Evolutionary conservation across 73 alveolate genomes (phyloP).

Genomic region (Symbiodinium natans): DNA sequence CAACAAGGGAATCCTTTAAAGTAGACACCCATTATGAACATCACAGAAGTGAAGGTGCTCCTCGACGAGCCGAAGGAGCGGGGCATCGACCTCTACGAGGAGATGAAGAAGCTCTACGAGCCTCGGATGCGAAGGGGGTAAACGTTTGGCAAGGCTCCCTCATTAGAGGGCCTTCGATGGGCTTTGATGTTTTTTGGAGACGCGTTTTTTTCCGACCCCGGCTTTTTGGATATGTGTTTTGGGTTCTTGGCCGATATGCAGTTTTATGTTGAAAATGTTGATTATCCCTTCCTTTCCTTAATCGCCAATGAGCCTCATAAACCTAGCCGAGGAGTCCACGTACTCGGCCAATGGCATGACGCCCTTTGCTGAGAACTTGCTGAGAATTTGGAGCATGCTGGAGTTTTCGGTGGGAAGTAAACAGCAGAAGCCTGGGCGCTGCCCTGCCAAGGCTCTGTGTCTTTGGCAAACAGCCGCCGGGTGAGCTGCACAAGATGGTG

Average conservation of each 20-base stretch:
- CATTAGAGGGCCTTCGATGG: too few species aligned
- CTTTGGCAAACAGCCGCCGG: slow-evolving; percentile 38
- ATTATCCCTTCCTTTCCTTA: too few species aligned
- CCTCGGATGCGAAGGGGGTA: too few species aligned
- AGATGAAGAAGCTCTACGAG: slow-evolving; percentile 66
- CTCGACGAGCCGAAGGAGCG: slow-evolving; percentile 77
- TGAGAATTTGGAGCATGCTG: too few species aligned
- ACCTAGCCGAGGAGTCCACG: slow-evolving; percentile 22
- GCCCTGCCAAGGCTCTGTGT: slow-evolving; percentile 36
- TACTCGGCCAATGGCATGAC: slow-evolving; percentile 90
- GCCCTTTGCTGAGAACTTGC: neutral
- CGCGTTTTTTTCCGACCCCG: too few species aligned
- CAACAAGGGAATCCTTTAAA: neutral
- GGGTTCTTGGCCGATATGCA: too few species aligned
- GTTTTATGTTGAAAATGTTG: too few species aligned
- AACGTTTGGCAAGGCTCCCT: too few species aligned
- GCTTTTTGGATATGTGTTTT: too few species aligned
- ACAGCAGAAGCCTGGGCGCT: neutral
- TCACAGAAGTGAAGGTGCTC: slow-evolving; percentile 1
- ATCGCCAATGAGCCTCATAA: too few species aligned
- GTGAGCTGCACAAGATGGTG: slow-evolving; percentile 17
- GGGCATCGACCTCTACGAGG: slow-evolving; percentile 83
- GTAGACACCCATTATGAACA: neutral
- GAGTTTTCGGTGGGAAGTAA: too few species aligned
- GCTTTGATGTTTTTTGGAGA: too few species aligned